Evolutionary conservation across 2,329 filamentous ascomycete genomes (phyloP), one percentile per base, ranked within the genome.

Genomic region (Lecanicillium sp.): DNA sequence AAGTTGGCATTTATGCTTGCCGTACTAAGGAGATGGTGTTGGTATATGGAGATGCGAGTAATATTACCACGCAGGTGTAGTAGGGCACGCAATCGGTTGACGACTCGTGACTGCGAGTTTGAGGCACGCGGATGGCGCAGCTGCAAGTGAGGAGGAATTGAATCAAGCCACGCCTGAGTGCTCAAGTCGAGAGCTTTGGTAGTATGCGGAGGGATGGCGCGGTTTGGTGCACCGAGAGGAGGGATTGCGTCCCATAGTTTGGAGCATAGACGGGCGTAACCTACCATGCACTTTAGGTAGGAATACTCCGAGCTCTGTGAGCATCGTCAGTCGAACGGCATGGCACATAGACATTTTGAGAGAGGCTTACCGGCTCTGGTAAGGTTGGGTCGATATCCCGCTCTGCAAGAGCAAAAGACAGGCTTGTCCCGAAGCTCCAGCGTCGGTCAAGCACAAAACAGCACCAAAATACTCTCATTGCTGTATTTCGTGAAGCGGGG

Each of bases 371-470:
- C 0, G 64, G 64, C 37, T 70, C 61, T 0, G 66, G 65, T 1
- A 72, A 46, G 28, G 64, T 60, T 0, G 67, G 64, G 35, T 73
- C 69, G 42, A 73, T 66, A 35, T 71, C 69, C 0, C 61, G 58
- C 38, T 72, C 68, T 9, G 67, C 57, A 4, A 73, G 56, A 0
- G 63, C 62, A 45, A 71, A 72, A 0, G 68, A 67, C 15, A 72
- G 47, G 11, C 68, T 67, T 0, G 67, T 71, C 2, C 68, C 68
- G 25, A 73, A 70, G 9, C 67, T 70, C 65, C 67, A 73, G 16
- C 69, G 63, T 1, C 68, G 63, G 35, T 73, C 70, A 1, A 73
- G 58, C 0, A 69, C 63, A 38, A 72, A 73, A 14, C 71, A 65
- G 20, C 62, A 68, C 67, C 69, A 73, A 43, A 72, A 73, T 0